phyloP scores from a whole-genome alignment of 306 rosid genomes.

The Dryas drummondii region DNA sequence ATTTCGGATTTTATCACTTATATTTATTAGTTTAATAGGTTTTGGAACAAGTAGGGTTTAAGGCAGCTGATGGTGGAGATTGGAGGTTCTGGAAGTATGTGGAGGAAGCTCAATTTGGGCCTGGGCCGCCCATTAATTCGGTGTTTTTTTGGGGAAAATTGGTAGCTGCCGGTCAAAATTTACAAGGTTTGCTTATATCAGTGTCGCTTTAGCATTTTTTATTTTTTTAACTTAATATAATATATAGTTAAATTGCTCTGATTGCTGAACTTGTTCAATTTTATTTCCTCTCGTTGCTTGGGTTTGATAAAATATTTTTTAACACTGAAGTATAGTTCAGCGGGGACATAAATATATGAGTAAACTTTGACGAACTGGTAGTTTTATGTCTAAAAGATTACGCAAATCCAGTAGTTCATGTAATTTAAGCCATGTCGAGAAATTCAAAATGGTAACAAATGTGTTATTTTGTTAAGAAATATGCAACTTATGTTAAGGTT shows the following conservation, averaged over 20 bases:
- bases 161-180: conserved; percentile 30
- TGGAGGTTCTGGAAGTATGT: conserved; percentile 66
- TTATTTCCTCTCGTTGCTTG: background rate
- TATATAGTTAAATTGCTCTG: background rate
- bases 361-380: background rate
- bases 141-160: conserved; percentile 54
- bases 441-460: background rate
- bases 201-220: conserved; percentile 5
- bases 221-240: background rate
- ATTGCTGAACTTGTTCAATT: background rate
- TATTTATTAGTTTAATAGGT: conserved; percentile 30
- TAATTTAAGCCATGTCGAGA: background rate
- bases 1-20: background rate
- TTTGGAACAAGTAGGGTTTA: conserved; percentile 45
- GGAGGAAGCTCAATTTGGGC: conserved; percentile 86
- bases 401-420: background rate
- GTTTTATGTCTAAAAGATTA: background rate
- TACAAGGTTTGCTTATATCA: conserved; percentile 46
- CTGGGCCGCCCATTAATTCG: conserved; percentile 55
- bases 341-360: background rate
- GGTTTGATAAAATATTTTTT: background rate
- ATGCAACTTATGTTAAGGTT: background rate
- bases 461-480: conserved; percentile 3
- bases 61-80: conserved; percentile 35
- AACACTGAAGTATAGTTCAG: background rate